Evolutionary conservation across 2,329 filamentous ascomycete genomes (phyloP), one percentile per base, ranked within the genome.

Genomic region (Gaeumannomyces tritici): DNA sequence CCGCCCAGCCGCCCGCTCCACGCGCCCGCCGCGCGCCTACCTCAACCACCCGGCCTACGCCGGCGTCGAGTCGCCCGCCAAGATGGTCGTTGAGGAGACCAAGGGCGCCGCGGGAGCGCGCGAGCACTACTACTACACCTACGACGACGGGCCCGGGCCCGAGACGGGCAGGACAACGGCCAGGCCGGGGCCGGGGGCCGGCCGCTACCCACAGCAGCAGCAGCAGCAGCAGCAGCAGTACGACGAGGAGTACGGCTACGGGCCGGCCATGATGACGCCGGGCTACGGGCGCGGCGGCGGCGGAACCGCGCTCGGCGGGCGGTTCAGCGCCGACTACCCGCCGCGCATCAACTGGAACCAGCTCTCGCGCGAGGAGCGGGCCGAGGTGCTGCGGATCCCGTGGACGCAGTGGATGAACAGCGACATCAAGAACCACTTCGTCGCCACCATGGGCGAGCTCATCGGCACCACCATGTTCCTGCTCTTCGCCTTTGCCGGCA

Each of bases 381-480:
- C 15, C 29, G 60, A 61, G 60, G 60, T 61, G 4, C 51, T 61
- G 28, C 27, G 60, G 26, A 54, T 61, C 7, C 60, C 60, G 3
- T 61, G 60, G 60, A 61, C 60, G 29, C 60, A 56, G 47, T 61
- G 60, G 60, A 61, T 61, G 60, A 56, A 61, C 60, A 61, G 60
- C 29, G 31, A 61, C 29, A 21, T 62, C 26, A 62, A 63, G 57
- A 77, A 78, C 62, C 69, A 75, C 29, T 63, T 76, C 18, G 72
- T 79, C 56, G 74, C 79, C 24, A 69, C 76, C 47, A 64, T 80
- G 26, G 79, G 77, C 62, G 80, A 83, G 70, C 81, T 83, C 57
- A 76, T 78, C 65, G 80, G 60, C 61, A 81, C 79, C 4, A 80
- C 81, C 65, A 75, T 81, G 62, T 79, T 78, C 65, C 72, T 78